Percentiles rank a stretch among this genome's conserved stretches.
These are phyloP conservation scores for Pelargonium fulgidum DNA, from an alignment of 441 rosid genomes.

Conservation along the genomic window DNA sequence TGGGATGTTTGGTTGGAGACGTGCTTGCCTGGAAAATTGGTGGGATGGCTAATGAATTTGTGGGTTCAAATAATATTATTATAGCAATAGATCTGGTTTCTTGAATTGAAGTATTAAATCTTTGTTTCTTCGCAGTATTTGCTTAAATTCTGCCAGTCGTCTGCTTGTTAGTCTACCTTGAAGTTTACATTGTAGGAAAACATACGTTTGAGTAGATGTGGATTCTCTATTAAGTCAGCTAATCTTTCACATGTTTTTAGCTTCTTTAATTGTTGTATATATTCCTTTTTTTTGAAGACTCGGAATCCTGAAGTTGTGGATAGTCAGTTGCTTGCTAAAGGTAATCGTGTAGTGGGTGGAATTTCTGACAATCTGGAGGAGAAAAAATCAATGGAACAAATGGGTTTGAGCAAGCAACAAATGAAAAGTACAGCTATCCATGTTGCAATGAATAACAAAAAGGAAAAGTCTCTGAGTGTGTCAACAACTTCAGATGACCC, in stretches of 20 bases:
- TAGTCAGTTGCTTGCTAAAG: conserved; percentile 39
- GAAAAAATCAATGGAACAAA: conserved; percentile 28
- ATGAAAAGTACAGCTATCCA: conserved; percentile 28
- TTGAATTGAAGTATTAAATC: neutral
- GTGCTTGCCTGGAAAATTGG: neutral
- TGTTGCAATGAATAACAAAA: conserved; percentile 25
- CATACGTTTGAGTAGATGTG: neutral
- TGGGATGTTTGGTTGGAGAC: neutral
- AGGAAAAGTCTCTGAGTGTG: conserved; percentile 29
- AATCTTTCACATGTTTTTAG: conserved; percentile 9
- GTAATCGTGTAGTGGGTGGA: conserved; percentile 31
- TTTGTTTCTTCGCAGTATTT: neutral
- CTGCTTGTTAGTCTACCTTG: neutral
- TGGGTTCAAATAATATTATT: neutral
- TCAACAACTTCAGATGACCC: conserved; percentile 38
- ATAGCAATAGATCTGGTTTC: conserved; percentile 1
- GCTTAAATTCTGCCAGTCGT: conserved; percentile 5
- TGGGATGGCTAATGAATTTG: neutral
- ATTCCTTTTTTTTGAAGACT: conserved; percentile 36
- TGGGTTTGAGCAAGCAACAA: conserved; percentile 31
- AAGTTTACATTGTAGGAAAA: conserved; percentile 3
- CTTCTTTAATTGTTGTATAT: neutral
- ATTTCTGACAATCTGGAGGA: conserved; percentile 36
- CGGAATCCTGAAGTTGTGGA: conserved; percentile 42
- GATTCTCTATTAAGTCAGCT: neutral